Evolutionary conservation across 2,329 filamentous ascomycete species (phyloP).

Genomic region (Aschersonia sp.): DNA sequence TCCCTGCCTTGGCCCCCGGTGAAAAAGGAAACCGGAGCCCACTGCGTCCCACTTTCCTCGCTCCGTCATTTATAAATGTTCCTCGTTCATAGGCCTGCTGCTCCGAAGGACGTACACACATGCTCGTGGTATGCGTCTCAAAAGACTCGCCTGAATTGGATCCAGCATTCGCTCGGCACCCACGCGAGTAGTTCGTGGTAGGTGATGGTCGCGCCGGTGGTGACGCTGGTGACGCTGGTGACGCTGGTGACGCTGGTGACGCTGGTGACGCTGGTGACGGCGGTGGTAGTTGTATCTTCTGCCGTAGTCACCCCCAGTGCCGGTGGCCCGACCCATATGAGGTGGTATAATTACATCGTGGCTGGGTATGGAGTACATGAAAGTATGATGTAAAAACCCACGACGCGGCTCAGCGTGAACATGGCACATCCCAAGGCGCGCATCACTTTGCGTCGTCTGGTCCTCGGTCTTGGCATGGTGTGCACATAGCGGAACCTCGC

Average conservation of each 20-base stretch:
- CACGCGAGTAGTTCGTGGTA: no score
- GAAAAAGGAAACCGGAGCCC: no score
- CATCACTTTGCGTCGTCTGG: neutral
- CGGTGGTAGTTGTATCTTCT: neutral
- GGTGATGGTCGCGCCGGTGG: neutral
- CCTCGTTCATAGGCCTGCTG: no score
- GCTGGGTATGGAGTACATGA: no score
- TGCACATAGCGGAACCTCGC: neutral
- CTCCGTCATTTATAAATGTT: no score
- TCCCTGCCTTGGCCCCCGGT: no score
- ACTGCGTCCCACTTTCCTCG: no score
- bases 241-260: neutral
- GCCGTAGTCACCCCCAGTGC: neutral
- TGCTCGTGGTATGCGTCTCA: no score
- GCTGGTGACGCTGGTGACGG: neutral
- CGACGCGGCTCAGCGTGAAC: neutral
- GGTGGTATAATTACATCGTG: neutral
- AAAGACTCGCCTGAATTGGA: no score
- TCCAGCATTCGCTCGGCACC: no score
- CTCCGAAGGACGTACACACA: no score
- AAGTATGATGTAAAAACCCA: neutral
- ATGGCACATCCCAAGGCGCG: neutral
- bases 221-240: neutral
- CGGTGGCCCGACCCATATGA: neutral
- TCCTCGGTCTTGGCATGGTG: neutral